Conservation (phyloP, 2,329 filamentous ascomycete genomes). For the Pestalotiopsis fici region DNA sequence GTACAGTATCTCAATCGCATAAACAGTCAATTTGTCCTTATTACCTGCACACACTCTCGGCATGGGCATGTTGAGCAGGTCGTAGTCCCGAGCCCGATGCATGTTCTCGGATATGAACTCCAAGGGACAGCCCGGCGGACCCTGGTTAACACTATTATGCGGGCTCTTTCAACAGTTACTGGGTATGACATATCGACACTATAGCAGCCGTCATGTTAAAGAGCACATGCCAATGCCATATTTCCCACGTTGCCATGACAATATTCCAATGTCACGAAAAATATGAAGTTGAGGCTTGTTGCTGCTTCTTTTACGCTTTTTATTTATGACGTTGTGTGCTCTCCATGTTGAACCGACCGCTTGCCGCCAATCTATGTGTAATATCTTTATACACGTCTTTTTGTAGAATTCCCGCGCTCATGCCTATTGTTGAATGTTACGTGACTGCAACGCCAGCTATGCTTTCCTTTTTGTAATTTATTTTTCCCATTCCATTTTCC, state of each 20-base stretch:
- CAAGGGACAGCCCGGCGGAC: background rate
- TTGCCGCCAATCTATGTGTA: background rate
- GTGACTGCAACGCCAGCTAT: background rate
- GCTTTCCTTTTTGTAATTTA: background rate
- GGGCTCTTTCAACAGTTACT: background rate
- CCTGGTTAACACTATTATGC: background rate
- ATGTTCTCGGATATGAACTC: background rate
- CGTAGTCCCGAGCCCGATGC: background rate
- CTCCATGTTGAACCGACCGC: slow-evolving; percentile 3
- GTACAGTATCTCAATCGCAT: background rate
- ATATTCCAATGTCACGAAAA: background rate
- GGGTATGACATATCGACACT: too few species aligned
- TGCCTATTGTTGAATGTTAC: slow-evolving; percentile 8
- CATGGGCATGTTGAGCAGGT: background rate
- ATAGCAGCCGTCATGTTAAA: too few species aligned
- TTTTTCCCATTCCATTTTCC: background rate
- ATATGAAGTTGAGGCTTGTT: background rate
- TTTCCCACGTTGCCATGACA: background rate
- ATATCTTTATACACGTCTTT: background rate
- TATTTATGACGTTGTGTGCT: background rate
- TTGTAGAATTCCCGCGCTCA: background rate
- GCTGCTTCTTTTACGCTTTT: background rate
- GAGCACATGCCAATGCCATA: background rate
- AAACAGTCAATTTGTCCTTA: background rate
- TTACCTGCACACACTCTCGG: background rate